phyloP scores from a whole-genome alignment of 768 basidiomycete species.

The Rubroboletus pulcherrimus region DNA sequence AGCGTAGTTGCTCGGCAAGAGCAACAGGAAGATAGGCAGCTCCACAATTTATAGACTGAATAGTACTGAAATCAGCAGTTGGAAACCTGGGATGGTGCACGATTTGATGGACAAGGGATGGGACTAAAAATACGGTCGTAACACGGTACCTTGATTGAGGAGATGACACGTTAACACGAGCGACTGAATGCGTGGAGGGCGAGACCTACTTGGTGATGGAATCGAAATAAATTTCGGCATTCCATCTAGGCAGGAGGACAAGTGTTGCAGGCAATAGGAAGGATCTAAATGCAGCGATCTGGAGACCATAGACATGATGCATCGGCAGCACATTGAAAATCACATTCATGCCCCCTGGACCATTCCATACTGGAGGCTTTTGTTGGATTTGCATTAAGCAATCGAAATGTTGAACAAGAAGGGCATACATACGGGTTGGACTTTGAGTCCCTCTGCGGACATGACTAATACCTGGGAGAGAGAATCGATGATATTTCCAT shows the following conservation, averaged over 20 bases:
- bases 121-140: conserved; percentile 49
- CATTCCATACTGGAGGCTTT: conserved; percentile 38
- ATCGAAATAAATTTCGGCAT: conserved; percentile 46
- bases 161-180: neutral
- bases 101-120: conserved; percentile 63
- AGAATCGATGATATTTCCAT: conserved; percentile 55
- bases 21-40: conserved; percentile 66
- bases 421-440: conserved; percentile 36
- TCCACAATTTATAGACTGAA: conserved; percentile 45
- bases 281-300: conserved; percentile 45
- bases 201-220: conserved; percentile 54
- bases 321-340: conserved; percentile 60
- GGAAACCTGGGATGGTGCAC: conserved; percentile 48
- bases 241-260: conserved; percentile 61
- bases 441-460: conserved; percentile 28
- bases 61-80: conserved; percentile 50
- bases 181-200: neutral
- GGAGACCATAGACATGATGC: conserved; percentile 65
- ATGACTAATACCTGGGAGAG: conserved; percentile 37
- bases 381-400: neutral
- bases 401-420: neutral
- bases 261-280: conserved; percentile 45
- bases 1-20: conserved; percentile 41
- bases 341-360: conserved; percentile 45
- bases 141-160: conserved; percentile 47